These are phyloP conservation scores for Petunia hybrid DNA, from an alignment of 305 asterid species.

Conservation along the genomic window DNA sequence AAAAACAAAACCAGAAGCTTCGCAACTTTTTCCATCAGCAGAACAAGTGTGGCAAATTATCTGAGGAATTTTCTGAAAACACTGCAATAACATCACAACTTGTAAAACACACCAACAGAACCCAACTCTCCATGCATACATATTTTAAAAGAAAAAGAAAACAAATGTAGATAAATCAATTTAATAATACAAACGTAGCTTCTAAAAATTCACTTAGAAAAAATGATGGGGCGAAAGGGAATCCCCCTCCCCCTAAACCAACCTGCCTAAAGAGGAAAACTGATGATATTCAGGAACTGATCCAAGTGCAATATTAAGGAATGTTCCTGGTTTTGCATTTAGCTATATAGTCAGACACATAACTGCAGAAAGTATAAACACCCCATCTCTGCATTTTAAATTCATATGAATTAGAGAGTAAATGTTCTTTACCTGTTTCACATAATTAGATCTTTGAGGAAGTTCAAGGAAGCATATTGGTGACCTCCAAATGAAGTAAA, in stretches of 20 bases:
- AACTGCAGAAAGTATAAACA: neutral
- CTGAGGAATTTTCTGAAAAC: neutral
- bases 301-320: neutral
- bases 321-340: neutral
- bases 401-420: neutral
- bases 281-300: neutral
- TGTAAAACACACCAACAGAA: slow-evolving; percentile 14
- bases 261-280: neutral
- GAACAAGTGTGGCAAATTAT: neutral
- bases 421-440: slow-evolving; percentile 31
- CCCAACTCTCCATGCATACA: slow-evolving; percentile 36
- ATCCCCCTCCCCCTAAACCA: no score
- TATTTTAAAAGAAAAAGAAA: slow-evolving; percentile 27
- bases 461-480: slow-evolving; percentile 16
- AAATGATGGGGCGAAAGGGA: neutral
- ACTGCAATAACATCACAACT: slow-evolving; percentile 27
- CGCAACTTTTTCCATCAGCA: slow-evolving; percentile 50
- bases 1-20: slow-evolving; percentile 43
- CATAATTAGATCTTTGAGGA: slow-evolving; percentile 36
- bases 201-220: neutral
- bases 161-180: neutral
- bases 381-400: neutral
- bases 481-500: slow-evolving; percentile 69
- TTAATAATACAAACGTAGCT: neutral
- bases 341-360: neutral